A percentile compares a stretch with the other conserved stretches of the same genome.
Evolutionary conservation across 148 eudicot species (phyloP).

Genomic region (Pharnaceum exiguum): DNA sequence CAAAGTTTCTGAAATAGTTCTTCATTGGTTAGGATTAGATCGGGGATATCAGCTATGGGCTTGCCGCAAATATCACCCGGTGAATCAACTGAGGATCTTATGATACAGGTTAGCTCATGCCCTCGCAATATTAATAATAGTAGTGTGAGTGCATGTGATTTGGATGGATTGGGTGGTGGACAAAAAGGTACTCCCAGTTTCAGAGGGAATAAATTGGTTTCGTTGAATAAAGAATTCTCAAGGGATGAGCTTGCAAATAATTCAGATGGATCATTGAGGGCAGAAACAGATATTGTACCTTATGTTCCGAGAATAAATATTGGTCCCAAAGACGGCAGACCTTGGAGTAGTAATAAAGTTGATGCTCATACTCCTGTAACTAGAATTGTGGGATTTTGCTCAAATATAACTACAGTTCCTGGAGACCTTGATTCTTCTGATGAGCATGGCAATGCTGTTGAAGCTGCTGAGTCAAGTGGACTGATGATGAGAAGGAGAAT

Average conservation of each 20-base stretch:
- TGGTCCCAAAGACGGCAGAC: conserved; percentile 24
- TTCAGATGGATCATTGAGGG: conserved; percentile 23
- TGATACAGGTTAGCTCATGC: conserved; percentile 21
- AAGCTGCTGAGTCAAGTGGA: conserved; percentile 27
- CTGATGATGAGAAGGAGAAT: conserved; percentile 37
- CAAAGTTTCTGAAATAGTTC: neutral
- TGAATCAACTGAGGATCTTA: conserved; percentile 26
- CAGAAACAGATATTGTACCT: conserved; percentile 26
- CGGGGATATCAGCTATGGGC: conserved; percentile 43
- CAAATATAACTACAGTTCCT: conserved; percentile 16
- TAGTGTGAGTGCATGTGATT: conserved; percentile 30
- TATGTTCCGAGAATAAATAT: conserved; percentile 23
- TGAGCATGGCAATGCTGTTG: conserved; percentile 10
- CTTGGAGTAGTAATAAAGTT: conserved; percentile 21
- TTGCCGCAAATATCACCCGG: conserved; percentile 53
- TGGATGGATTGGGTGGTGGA: conserved; percentile 27
- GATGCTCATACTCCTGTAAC: conserved; percentile 41
- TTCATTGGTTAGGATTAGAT: neutral
- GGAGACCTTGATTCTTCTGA: conserved; percentile 23
- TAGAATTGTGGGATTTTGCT: conserved; percentile 62
- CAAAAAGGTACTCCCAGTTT: conserved; percentile 4
- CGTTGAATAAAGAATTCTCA: conserved; percentile 29
- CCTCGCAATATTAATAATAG: conserved; percentile 14
- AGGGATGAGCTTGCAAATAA: conserved; percentile 11
- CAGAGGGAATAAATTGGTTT: conserved; percentile 21